These are phyloP conservation scores for Ganoderma resinaceum DNA, from an alignment of 1,284 basidiomycete species.

Conservation along the genomic window DNA sequence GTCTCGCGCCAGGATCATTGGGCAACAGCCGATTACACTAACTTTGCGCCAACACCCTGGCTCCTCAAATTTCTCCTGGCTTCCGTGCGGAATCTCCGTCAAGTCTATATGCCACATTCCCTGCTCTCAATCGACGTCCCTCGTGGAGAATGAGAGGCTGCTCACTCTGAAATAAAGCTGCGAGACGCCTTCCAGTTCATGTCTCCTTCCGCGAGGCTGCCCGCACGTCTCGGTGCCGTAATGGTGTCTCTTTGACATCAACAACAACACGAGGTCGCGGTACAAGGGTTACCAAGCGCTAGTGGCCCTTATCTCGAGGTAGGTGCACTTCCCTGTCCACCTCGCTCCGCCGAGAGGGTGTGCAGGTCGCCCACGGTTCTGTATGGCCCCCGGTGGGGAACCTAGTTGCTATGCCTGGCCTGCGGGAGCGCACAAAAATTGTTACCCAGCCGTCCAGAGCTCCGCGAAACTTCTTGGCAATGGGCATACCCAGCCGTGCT, in stretches of 20 bases:
- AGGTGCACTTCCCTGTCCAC: background rate
- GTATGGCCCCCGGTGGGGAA: background rate
- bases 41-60: background rate
- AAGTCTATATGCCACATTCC: background rate
- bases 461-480: constrained; percentile 5
- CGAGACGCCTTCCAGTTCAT: background rate
- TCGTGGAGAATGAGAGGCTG: background rate
- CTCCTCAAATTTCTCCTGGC: background rate
- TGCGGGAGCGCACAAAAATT: background rate
- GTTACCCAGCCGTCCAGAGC: background rate
- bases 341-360: background rate
- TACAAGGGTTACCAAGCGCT: constrained; percentile 1
- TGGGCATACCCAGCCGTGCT: background rate
- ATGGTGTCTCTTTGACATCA: background rate
- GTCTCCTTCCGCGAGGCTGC: constrained; percentile 5
- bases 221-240: constrained; percentile 11
- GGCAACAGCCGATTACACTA: background rate
- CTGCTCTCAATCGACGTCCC: background rate
- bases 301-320: background rate
- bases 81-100: background rate
- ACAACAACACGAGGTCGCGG: background rate
- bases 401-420: constrained; percentile 1
- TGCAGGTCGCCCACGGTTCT: background rate
- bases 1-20: background rate
- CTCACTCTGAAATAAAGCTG: constrained; percentile 3